Conservation (phyloP, 306 rosid genomes). For the Lupinus albus region DNA sequence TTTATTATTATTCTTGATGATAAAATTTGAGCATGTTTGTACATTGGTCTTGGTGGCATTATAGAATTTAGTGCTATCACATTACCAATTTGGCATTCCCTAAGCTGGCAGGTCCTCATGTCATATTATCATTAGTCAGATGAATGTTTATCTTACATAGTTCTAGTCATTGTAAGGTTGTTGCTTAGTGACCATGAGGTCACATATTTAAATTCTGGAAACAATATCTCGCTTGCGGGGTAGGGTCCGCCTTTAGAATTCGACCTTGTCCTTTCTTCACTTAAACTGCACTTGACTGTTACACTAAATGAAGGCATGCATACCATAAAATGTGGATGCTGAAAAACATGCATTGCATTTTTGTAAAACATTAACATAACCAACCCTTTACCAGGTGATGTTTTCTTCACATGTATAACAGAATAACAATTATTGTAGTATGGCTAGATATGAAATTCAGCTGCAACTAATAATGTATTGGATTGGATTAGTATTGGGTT, state of each 20-base stretch:
- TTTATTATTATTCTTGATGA: too few species aligned
- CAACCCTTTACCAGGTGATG: too few species aligned
- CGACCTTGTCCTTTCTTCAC: not conserved
- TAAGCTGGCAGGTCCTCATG: constrained; percentile 23
- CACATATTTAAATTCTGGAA: too few species aligned
- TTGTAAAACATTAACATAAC: too few species aligned
- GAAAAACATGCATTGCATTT: not conserved
- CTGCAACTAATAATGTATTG: not conserved
- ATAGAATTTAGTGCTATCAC: constrained; percentile 16
- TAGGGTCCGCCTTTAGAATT: too few species aligned
- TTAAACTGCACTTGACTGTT: not conserved
- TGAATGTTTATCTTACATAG: constrained; percentile 7
- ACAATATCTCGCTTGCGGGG: too few species aligned
- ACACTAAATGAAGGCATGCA: not conserved
- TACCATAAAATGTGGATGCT: not conserved
- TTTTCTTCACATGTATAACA: too few species aligned
- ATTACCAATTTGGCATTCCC: constrained; percentile 24
- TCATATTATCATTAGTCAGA: not conserved
- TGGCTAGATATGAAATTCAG: too few species aligned
- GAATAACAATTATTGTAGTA: too few species aligned
- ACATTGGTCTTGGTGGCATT: not conserved
- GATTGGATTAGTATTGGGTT: not conserved
- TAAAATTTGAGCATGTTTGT: too few species aligned
- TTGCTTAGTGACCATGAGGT: too few species aligned
- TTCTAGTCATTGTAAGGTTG: not conserved